These are phyloP conservation scores for Capsicum pubescens DNA, from an alignment of 257 asterid species.

Conservation along the genomic window DNA sequence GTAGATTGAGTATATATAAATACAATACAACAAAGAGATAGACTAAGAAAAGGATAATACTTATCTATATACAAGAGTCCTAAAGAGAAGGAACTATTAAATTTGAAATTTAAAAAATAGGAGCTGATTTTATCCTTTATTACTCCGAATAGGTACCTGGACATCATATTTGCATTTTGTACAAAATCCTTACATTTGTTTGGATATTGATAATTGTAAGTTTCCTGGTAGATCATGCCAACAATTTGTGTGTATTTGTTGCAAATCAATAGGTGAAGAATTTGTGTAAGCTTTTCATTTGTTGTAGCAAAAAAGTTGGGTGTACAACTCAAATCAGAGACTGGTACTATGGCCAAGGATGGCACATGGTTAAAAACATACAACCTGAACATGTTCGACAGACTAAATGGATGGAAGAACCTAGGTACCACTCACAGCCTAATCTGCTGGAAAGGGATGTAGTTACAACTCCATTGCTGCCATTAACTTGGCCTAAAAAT, in stretches of 20 bases:
- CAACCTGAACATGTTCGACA: constrained; percentile 33
- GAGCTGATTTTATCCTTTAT: no score
- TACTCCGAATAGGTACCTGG: constrained; percentile 66
- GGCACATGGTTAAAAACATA: neutral
- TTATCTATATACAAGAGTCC: no score
- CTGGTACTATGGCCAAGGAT: neutral
- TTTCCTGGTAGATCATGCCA: neutral
- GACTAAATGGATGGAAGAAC: constrained; percentile 48
- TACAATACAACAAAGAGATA: no score
- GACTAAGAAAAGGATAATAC: no score
- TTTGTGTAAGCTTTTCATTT: constrained; percentile 64
- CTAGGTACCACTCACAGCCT: constrained; percentile 39
- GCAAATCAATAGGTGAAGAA: constrained; percentile 62
- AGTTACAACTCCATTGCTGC: constrained; percentile 38
- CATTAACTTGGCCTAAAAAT: constrained; percentile 32
- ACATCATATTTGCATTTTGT: constrained; percentile 7
- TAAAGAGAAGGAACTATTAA: no score
- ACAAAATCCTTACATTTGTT: neutral
- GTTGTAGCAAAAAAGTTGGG: constrained; percentile 43
- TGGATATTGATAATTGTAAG: neutral
- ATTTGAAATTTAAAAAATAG: no score
- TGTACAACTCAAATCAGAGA: constrained; percentile 27
- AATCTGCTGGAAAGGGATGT: constrained; percentile 50
- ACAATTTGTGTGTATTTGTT: constrained; percentile 29
- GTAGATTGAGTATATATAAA: no score